Conservation (phyloP, 1,139 yeast genomes). For the Yamadazyma trypodendri region DNA sequence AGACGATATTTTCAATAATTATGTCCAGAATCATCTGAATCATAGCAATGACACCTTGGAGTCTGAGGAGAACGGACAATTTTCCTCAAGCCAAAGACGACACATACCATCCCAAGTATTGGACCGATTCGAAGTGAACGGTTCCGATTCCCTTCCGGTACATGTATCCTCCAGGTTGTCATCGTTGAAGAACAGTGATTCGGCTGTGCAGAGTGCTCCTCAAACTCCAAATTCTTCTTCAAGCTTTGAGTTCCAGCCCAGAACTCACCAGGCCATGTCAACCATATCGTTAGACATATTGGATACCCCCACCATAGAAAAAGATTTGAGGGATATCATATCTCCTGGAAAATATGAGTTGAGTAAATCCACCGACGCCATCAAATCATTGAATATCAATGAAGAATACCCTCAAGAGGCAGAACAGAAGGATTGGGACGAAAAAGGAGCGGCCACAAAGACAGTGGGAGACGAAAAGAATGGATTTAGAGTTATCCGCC, state of each 20-base stretch:
- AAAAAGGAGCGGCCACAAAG: constrained; percentile 39
- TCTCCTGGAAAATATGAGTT: constrained; percentile 7
- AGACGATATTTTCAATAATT: constrained; percentile 34
- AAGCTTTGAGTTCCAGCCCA: constrained; percentile 29
- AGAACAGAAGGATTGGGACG: constrained; percentile 26
- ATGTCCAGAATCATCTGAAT: constrained; percentile 16
- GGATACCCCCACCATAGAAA: constrained; percentile 28
- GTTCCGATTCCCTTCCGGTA: constrained; percentile 14
- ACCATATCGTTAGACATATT: constrained; percentile 41
- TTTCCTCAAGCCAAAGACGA: constrained; percentile 6
- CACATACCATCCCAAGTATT: constrained; percentile 11
- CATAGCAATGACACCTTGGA: constrained; percentile 35
- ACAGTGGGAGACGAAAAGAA: constrained; percentile 20
- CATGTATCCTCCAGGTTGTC: constrained; percentile 34
- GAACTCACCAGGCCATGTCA: constrained; percentile 24
- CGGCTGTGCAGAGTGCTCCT: constrained; percentile 27
- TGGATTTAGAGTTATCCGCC: constrained; percentile 35
- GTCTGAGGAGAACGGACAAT: constrained; percentile 16
- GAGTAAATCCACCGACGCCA: constrained; percentile 14
- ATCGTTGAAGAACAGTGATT: constrained; percentile 21
- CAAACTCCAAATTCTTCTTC: constrained; percentile 26
- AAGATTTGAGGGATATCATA: constrained; percentile 17
- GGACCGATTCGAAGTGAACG: constrained; percentile 3
- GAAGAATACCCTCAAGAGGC: constrained; percentile 7
- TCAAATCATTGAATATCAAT: constrained; percentile 13